A percentile compares a stretch with the other conserved stretches of the same genome.
Conservation (phyloP, 1,139 yeast genomes). For the Kluyveromyces sp. region DNA sequence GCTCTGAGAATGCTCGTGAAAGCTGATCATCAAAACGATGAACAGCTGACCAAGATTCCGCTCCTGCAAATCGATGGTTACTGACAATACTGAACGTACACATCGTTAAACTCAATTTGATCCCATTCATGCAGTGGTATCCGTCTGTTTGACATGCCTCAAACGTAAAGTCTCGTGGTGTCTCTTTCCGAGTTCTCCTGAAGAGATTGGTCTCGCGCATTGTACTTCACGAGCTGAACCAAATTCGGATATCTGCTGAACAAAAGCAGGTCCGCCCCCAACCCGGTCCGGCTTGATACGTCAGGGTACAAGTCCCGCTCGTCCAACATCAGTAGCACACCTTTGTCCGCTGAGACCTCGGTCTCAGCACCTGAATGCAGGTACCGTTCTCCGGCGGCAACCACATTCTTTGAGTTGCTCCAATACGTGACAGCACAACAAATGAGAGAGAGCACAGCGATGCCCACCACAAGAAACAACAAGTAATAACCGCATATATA, state of each 20-base stretch:
- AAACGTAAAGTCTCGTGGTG: slow-evolving; percentile 4
- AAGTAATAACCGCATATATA: slow-evolving; percentile 5
- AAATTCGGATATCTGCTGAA: slow-evolving; percentile 4
- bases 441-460: background rate
- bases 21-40: background rate
- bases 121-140: background rate
- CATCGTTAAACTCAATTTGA: no score
- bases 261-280: background rate
- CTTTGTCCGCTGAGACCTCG: slow-evolving; percentile 3
- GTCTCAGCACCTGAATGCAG: slow-evolving; percentile 1
- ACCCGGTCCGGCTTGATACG: background rate
- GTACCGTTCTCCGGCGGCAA: slow-evolving; percentile 2
- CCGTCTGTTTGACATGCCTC: background rate
- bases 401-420: background rate
- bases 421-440: slow-evolving; percentile 3
- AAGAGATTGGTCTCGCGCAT: background rate
- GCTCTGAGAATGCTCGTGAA: slow-evolving; percentile 31
- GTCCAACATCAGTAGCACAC: slow-evolving; percentile 1
- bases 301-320: slow-evolving; percentile 7
- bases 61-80: no score
- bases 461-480: slow-evolving; percentile 1
- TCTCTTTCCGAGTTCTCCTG: background rate
- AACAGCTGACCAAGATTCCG: no score
- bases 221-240: slow-evolving; percentile 1
- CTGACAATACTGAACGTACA: no score